Evolutionary conservation across 83 land plant species (phyloP).

Genomic region (Diphasiastrum complanatum): DNA sequence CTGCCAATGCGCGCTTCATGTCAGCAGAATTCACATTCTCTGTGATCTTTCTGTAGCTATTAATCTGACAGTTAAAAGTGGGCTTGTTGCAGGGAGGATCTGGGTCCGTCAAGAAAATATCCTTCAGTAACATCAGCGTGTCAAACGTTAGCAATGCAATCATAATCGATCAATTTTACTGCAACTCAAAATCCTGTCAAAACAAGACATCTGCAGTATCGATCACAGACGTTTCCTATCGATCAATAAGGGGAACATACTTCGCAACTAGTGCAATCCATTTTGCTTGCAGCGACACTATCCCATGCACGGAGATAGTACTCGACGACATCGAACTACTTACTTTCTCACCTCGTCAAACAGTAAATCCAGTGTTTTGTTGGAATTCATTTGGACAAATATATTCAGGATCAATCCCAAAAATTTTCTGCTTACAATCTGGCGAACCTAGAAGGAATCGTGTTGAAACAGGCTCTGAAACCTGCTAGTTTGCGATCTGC

Average conservation of each 20-base stretch:
- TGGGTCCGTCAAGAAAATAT: constrained; percentile 18
- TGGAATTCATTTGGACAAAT: too few species aligned
- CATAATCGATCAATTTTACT: constrained; percentile 42
- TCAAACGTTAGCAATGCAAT: constrained; percentile 23
- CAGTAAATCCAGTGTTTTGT: too few species aligned
- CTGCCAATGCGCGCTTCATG: too few species aligned
- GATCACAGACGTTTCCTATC: constrained; percentile 33
- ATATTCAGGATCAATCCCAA: too few species aligned
- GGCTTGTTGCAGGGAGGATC: constrained; percentile 27
- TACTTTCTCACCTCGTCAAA: too few species aligned
- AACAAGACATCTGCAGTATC: constrained; percentile 47
- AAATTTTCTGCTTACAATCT: too few species aligned
- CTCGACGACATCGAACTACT: constrained; percentile 42
- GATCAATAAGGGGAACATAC: constrained; percentile 43
- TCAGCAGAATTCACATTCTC: too few species aligned
- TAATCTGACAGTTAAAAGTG: background rate
- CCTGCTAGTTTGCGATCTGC: too few species aligned
- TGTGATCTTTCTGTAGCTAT: background rate
- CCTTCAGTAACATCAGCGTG: constrained; percentile 24
- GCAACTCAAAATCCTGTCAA: constrained; percentile 24
- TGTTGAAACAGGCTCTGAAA: too few species aligned
- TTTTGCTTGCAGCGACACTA: constrained; percentile 72
- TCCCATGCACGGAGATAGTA: constrained; percentile 59
- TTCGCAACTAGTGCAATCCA: constrained; percentile 44
- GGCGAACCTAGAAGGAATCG: too few species aligned